phyloP scores from a whole-genome alignment of 306 rosid species.

The Trifolium subterraneum region DNA sequence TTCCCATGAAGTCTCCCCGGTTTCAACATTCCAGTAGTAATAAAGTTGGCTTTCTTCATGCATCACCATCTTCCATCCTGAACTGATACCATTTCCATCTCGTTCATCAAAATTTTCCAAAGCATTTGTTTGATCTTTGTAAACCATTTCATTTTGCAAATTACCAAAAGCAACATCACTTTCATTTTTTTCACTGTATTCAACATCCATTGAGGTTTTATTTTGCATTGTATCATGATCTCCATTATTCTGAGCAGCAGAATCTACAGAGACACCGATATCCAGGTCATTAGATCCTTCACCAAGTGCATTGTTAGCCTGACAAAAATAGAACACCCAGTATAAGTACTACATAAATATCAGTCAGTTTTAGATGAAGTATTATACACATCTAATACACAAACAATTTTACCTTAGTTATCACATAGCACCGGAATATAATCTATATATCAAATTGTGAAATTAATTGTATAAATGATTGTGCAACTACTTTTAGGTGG shows the following conservation, averaged over 20 bases:
- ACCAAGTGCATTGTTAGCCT: slow-evolving; percentile 52
- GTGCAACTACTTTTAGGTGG: slow-evolving; percentile 1
- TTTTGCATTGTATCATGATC: slow-evolving; percentile 47
- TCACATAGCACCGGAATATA: neutral
- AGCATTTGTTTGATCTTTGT: slow-evolving; percentile 48
- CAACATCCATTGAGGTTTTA: slow-evolving; percentile 48
- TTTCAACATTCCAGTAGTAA: slow-evolving; percentile 92
- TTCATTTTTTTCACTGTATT: slow-evolving; percentile 51
- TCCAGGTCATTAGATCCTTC: slow-evolving; percentile 53
- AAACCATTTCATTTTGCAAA: slow-evolving; percentile 50
- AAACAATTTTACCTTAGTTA: neutral
- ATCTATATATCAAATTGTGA: slow-evolving; percentile 18
- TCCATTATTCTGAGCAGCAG: slow-evolving; percentile 49
- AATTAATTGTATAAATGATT: slow-evolving; percentile 32
- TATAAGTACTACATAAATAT: slow-evolving; percentile 20
- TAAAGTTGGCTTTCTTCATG: slow-evolving; percentile 86
- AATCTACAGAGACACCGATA: slow-evolving; percentile 42
- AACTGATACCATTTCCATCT: slow-evolving; percentile 59
- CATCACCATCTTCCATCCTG: slow-evolving; percentile 92
- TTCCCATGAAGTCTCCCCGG: slow-evolving; percentile 99
- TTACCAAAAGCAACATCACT: slow-evolving; percentile 41
- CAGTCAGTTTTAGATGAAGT: slow-evolving; percentile 18
- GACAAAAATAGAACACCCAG: slow-evolving; percentile 36
- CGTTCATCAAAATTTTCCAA: slow-evolving; percentile 51
- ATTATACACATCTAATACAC: neutral